Evolutionary conservation across 345 rosid species (phyloP).

Genomic region (Raphanus raphanistrum): DNA sequence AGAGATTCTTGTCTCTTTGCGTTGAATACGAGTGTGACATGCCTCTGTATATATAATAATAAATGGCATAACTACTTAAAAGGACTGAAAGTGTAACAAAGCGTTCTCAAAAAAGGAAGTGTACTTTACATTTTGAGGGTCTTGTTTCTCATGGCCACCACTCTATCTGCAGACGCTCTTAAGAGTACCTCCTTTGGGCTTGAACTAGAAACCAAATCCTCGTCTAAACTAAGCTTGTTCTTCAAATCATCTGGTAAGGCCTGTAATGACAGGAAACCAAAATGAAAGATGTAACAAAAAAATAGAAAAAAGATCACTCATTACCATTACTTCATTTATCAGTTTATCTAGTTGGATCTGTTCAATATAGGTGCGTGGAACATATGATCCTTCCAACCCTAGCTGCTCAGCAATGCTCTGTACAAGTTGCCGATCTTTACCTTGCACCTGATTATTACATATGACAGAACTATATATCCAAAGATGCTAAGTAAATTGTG

Average conservation of each 20-base stretch:
- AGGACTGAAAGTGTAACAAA: too few relatives aligned
- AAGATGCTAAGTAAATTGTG: neutral
- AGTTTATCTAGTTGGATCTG: constrained; percentile 89
- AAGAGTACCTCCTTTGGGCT: constrained; percentile 82
- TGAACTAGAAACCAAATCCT: constrained; percentile 83
- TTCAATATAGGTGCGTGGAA: constrained; percentile 85
- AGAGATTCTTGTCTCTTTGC: constrained; percentile 65
- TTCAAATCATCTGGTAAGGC: constrained; percentile 82
- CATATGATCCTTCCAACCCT: constrained; percentile 76
- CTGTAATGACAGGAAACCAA: constrained; percentile 43
- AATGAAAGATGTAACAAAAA: neutral
- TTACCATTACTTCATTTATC: constrained; percentile 87
- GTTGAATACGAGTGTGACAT: constrained; percentile 91
- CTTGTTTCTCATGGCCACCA: constrained; percentile 70
- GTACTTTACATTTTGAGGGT: constrained; percentile 57
- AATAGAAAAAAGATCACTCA: constrained; percentile 12
- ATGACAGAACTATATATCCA: neutral
- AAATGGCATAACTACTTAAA: constrained; percentile 25
- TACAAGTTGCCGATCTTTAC: constrained; percentile 75
- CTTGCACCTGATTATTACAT: constrained; percentile 75
- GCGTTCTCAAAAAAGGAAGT: constrained; percentile 8
- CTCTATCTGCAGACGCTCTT: constrained; percentile 69
- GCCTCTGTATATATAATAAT: constrained; percentile 59
- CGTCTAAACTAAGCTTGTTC: constrained; percentile 79
- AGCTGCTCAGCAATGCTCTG: constrained; percentile 68